These are phyloP conservation scores for Pseudomonodictys pantanalensis DNA, from an alignment of 495 filamentous ascomycete species.

Conservation along the genomic window DNA sequence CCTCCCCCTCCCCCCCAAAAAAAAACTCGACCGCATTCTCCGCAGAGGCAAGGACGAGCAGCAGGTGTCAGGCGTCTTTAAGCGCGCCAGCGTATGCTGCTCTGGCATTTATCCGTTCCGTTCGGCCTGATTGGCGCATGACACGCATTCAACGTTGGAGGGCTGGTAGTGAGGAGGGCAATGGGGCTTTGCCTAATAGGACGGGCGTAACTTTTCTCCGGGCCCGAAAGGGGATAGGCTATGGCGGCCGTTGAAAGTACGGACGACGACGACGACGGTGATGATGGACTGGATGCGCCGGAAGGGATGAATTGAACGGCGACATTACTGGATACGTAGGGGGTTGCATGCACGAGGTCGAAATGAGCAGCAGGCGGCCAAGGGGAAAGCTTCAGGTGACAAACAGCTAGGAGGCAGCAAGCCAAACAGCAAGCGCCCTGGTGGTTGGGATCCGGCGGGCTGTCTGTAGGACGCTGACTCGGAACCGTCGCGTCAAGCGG, in stretches of 20 bases:
- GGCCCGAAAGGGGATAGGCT: slow-evolving; percentile 7
- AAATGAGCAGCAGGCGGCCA: slow-evolving; percentile 6
- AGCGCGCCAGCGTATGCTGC: too few relatives aligned
- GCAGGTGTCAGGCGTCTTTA: too few relatives aligned
- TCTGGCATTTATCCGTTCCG: neutral
- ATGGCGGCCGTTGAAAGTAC: slow-evolving; percentile 3
- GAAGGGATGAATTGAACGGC: slow-evolving; percentile 6
- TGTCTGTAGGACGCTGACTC: slow-evolving; percentile 28
- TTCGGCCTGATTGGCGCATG: neutral
- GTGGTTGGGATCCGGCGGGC: slow-evolving; percentile 15
- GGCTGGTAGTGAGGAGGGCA: neutral
- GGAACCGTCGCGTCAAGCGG: slow-evolving; percentile 5
- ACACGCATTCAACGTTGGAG: neutral
- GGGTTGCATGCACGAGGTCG: slow-evolving; percentile 23
- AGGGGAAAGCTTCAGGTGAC: neutral
- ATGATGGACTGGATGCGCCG: slow-evolving; percentile 3
- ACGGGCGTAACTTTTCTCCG: neutral
- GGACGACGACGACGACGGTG: too few relatives aligned
- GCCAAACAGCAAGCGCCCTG: slow-evolving; percentile 7
- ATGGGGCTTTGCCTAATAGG: neutral
- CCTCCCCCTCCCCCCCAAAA: too few relatives aligned
- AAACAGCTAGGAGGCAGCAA: neutral
- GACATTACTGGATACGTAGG: slow-evolving; percentile 11
- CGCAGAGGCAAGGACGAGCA: too few relatives aligned
- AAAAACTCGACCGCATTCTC: too few relatives aligned